Percentiles rank a stretch among this genome's conserved stretches.
These are phyloP conservation scores for Fusarium chuoi DNA, from an alignment of 2,329 filamentous ascomycete genomes.

Conservation along the genomic window DNA sequence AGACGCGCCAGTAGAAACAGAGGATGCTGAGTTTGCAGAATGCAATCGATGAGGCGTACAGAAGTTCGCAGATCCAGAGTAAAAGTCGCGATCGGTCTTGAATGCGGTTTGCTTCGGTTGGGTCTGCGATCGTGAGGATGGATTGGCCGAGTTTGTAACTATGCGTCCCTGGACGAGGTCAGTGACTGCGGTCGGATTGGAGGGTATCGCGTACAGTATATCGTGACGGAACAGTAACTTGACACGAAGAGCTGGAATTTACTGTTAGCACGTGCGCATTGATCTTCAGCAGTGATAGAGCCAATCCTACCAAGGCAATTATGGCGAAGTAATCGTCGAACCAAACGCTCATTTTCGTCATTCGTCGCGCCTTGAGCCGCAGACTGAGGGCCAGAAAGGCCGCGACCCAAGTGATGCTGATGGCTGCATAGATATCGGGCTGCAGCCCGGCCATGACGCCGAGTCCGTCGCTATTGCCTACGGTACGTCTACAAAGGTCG, in stretches of 20 bases:
- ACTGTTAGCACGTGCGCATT: neutral
- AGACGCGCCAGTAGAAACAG: slow-evolving; percentile 46
- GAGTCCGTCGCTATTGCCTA: neutral
- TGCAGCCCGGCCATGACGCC: slow-evolving; percentile 37
- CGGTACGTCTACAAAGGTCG: neutral
- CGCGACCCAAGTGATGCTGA: slow-evolving; percentile 32
- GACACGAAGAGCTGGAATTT: slow-evolving; percentile 1
- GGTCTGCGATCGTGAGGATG: neutral
- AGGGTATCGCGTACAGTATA: slow-evolving; percentile 15
- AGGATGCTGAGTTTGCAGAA: slow-evolving; percentile 45
- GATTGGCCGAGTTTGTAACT: slow-evolving; percentile 27
- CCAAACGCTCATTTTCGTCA: slow-evolving; percentile 40
- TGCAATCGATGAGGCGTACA: slow-evolving; percentile 43
- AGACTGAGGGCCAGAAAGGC: slow-evolving; percentile 28
- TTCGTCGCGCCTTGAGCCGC: slow-evolving; percentile 30
- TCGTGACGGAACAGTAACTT: slow-evolving; percentile 12
- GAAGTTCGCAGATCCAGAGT: slow-evolving; percentile 26
- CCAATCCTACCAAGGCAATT: slow-evolving; percentile 22
- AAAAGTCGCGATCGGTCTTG: slow-evolving; percentile 23
- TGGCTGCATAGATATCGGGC: slow-evolving; percentile 31
- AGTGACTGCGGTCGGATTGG: neutral
- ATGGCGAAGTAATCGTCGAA: slow-evolving; percentile 37
- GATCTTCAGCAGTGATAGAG: accelerated
- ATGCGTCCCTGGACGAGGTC: slow-evolving; percentile 20
- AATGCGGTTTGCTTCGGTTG: neutral